Conservation (phyloP, 768 basidiomycete species). For the Mycena olivaceomarginata region DNA sequence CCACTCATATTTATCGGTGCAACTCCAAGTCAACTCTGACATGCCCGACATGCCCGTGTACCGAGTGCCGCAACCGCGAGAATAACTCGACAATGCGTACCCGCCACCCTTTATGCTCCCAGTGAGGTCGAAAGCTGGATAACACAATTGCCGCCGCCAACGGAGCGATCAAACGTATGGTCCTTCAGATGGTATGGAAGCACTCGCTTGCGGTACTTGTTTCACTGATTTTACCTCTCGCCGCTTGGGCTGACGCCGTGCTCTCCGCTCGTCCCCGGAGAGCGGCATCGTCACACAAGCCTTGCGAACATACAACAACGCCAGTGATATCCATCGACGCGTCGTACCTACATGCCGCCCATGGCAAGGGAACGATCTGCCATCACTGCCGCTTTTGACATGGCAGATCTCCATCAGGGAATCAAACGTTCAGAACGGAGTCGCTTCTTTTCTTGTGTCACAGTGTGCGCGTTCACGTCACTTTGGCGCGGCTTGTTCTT, state of each 20-base stretch:
- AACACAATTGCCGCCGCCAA: neutral
- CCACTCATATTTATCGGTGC: neutral
- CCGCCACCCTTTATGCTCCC: no score
- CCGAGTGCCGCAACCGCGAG: neutral
- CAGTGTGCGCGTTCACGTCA: conserved; percentile 14
- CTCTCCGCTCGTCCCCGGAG: no score
- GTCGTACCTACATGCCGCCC: conserved; percentile 5
- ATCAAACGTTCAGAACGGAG: neutral
- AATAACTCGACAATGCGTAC: neutral
- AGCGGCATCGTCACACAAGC: no score
- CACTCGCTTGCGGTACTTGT: neutral
- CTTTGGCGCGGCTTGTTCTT: conserved; percentile 18
- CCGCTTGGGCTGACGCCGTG: neutral
- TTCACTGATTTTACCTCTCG: neutral
- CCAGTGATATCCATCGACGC: neutral
- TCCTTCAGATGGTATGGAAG: neutral
- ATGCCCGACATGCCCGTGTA: conserved; percentile 5
- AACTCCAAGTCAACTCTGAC: neutral
- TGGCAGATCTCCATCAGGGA: conserved; percentile 26
- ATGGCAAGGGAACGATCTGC: conserved; percentile 11
- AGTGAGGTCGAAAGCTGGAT: no score
- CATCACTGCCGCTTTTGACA: neutral
- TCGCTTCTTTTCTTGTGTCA: conserved; percentile 5
- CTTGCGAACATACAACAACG: no score
- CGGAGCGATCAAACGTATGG: no score